phyloP scores from a whole-genome alignment of 768 basidiomycete species.

The Suillus paluster region DNA sequence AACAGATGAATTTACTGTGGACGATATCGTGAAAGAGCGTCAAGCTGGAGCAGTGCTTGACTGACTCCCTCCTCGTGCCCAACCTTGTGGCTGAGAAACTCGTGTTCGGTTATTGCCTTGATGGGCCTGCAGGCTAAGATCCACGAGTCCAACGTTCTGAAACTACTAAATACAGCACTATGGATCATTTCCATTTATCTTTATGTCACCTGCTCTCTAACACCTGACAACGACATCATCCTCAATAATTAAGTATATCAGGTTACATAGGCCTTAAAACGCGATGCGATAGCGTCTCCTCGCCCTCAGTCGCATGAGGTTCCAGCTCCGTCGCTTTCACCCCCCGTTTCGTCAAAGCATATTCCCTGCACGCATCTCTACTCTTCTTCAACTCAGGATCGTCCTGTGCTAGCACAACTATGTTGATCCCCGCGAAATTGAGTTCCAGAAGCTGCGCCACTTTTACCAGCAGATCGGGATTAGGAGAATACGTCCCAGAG shows the following conservation, averaged over 20 bases:
- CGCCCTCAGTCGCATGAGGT: slow-evolving; percentile 60
- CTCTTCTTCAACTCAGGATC: slow-evolving; percentile 62
- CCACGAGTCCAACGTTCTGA: neutral
- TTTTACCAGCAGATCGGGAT: slow-evolving; percentile 60
- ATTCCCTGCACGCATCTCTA: slow-evolving; percentile 67
- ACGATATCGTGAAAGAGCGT: slow-evolving; percentile 10
- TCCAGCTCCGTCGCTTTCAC: slow-evolving; percentile 62
- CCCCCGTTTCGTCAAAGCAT: slow-evolving; percentile 65
- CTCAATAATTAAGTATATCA: neutral
- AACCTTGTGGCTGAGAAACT: slow-evolving; percentile 40
- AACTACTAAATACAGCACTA: slow-evolving; percentile 11
- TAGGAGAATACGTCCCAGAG: slow-evolving; percentile 84
- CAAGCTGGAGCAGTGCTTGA: slow-evolving; percentile 11
- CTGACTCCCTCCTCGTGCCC: slow-evolving; percentile 37
- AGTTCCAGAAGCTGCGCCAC: slow-evolving; percentile 67
- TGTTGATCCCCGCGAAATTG: slow-evolving; percentile 70
- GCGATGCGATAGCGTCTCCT: slow-evolving; percentile 51
- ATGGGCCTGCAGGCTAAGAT: slow-evolving; percentile 16
- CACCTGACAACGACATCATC: slow-evolving; percentile 10
- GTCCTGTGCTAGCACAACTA: slow-evolving; percentile 57
- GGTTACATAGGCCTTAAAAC: slow-evolving; percentile 13
- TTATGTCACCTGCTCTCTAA: slow-evolving; percentile 11
- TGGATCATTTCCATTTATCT: slow-evolving; percentile 19
- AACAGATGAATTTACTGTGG: slow-evolving; percentile 9
- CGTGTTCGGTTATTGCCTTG: slow-evolving; percentile 32